phyloP scores from a whole-genome alignment of 2,329 filamentous ascomycete species.

The Sporothrix brasiliensis region DNA sequence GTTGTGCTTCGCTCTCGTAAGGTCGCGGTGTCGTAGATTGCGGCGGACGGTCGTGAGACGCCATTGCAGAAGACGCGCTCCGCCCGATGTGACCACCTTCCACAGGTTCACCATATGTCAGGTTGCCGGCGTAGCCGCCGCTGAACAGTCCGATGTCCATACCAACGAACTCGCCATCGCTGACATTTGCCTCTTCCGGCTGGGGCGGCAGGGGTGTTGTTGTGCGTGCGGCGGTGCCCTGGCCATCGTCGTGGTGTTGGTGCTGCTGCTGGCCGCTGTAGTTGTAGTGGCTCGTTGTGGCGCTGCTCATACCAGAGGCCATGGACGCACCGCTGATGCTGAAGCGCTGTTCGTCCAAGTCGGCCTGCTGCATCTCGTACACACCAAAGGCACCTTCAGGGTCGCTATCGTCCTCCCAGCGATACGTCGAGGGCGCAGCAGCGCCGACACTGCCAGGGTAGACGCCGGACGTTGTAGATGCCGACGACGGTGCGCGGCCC shows the following conservation, averaged over 20 bases:
- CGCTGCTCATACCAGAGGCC: constrained; percentile 29
- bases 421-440: constrained; percentile 42
- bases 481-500: constrained; percentile 38
- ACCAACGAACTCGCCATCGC: constrained; percentile 71
- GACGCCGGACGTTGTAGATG: constrained; percentile 26
- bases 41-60: constrained; percentile 51
- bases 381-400: constrained; percentile 83
- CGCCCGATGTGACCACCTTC: constrained; percentile 48
- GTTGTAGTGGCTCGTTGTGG: constrained; percentile 27
- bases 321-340: constrained; percentile 56
- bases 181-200: constrained; percentile 57
- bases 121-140: constrained; percentile 65
- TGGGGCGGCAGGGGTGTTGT: constrained; percentile 49
- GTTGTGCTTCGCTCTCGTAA: constrained; percentile 43
- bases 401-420: constrained; percentile 70
- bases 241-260: constrained; percentile 35
- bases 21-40: constrained; percentile 51
- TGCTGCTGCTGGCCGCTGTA: constrained; percentile 26
- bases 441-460: not conserved
- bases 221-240: constrained; percentile 36
- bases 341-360: constrained; percentile 71
- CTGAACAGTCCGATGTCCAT: constrained; percentile 76
- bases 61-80: constrained; percentile 42
- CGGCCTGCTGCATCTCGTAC: constrained; percentile 80
- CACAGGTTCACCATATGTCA: constrained; percentile 53